Base-by-base conservation (phyloP, 2,329 filamentous ascomycete species). In the Aureobasidium sp. region DNA sequence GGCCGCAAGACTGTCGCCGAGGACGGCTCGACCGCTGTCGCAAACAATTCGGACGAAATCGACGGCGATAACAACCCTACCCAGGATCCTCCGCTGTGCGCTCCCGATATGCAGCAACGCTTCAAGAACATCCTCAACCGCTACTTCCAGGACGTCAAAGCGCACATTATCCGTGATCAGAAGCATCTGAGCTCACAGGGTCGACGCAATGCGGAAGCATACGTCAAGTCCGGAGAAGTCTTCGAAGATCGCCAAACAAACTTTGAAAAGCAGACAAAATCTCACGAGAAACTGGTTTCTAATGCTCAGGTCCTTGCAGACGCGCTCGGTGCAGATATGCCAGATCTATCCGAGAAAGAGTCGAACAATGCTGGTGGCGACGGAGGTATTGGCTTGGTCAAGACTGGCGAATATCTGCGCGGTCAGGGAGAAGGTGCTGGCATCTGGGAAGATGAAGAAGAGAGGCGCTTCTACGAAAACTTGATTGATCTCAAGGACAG, bases 371-470 rank as follows among this genome's bases (percentile, higher is more conserved):
- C 78, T 27, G 71, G 78, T 21, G 78, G 81, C 0, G 86, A 86
- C 63, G 84, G 88, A 50, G 85, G 86, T 1, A 96, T 98, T 62
- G 93, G 93, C 29, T 79, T 97, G 34, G 86, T 97, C 61, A 97
- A 96, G 71, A 86, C 90, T 10, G 88, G 89, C 0, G 91, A 97
- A 61, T 97, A 96, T 64, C 76, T 97, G 34, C 86, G 89, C 32
- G 90, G 90, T 11, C 88, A 94, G 66, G 86, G 85, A 19, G 91
- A 97, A 55, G 90, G 90, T 17, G 81, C 90, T 21, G 93, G 93
- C 0, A 97, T 98, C 58, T 98, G 93, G 93, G 90, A 96, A 71
- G 93, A 98, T 62, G 93, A 98, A 65, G 93, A 98, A 52, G 91
- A 98, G 70, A 84, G 93, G 56, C 87, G 93, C 56, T 98, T 98